Conservation (phyloP, 1,284 basidiomycete genomes). For the Sphaerobolus stellatus region DNA sequence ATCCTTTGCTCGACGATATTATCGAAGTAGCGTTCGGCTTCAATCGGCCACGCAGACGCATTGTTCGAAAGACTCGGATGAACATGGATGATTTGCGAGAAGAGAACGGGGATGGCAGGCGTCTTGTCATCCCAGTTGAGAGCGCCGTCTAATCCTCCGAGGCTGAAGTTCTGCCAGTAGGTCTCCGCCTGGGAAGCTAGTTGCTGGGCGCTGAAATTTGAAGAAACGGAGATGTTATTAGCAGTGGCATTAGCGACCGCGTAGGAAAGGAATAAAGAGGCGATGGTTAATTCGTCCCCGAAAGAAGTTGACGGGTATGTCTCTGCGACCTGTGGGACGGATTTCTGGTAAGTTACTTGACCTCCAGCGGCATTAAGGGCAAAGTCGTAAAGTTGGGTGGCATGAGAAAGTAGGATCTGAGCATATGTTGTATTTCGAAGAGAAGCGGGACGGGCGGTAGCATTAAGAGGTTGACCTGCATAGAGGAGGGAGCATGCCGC, state of each 20-base stretch:
- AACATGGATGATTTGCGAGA: slow-evolving; percentile 61
- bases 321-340: slow-evolving; percentile 60
- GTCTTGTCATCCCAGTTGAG: slow-evolving; percentile 91
- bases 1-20: slow-evolving; percentile 60
- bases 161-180: slow-evolving; percentile 59
- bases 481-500: slow-evolving; percentile 84
- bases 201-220: slow-evolving; percentile 47
- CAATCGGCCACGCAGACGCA: slow-evolving; percentile 63
- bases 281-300: slow-evolving; percentile 69
- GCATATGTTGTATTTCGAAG: slow-evolving; percentile 78
- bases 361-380: slow-evolving; percentile 64
- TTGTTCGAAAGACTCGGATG: slow-evolving; percentile 51
- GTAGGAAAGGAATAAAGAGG: slow-evolving; percentile 74
- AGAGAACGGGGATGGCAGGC: slow-evolving; percentile 74
- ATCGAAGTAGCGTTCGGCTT: slow-evolving; percentile 80
- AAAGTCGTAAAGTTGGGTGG: slow-evolving; percentile 69
- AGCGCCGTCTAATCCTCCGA: slow-evolving; percentile 54
- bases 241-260: slow-evolving; percentile 38
- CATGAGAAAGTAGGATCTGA: slow-evolving; percentile 66
- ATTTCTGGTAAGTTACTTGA: slow-evolving; percentile 58
- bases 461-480: slow-evolving; percentile 49
- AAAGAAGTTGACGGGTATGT: slow-evolving; percentile 76
- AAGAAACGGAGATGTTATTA: slow-evolving; percentile 22
- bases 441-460: slow-evolving; percentile 48
- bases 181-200: slow-evolving; percentile 66